Base-by-base conservation (phyloP, 768 basidiomycete species). In the Suillus plorans region DNA sequence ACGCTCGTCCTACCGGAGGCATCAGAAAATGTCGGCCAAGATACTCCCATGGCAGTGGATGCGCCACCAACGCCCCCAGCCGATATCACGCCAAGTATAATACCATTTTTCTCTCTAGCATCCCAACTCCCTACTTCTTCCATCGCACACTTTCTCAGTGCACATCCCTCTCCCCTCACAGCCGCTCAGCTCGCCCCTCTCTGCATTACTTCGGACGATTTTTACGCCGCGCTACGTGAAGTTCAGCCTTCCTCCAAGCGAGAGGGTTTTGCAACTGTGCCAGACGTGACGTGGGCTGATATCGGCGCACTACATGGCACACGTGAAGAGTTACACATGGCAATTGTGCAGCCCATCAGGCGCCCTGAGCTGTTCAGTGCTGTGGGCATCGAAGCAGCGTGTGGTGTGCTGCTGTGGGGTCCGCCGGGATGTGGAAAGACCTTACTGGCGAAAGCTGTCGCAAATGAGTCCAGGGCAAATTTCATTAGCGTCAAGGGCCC, bases 381-480 rank as follows among this genome's bases (percentile, higher is more conserved):
- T 12, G 91, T 98, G 1, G 97, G 97, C 7, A 95, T 99, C 67
- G 88, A 89, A 37, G 92, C 94, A 0, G 88, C 94, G 0, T 95
- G 94, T 72, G 97, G 97, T 0, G 97, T 99, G 3, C 79, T 99
- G 41, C 78, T 99, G n/a, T 99, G 97, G 97, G 97, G 97, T 37
- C 97, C 97, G 31, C 97, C 97, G 0, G 97, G 97, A 12, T 99
- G 97, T 73, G 97, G 97, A 5, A 99, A 99, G 79, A 99, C 97
- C 0, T 73, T 99, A 36, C 80, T 99, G n/a, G 97, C 97, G 0
- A 99, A 98, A 74, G 97, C 97, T 0, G 97, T 99, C 5, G 97
- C 97, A 10, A 98, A 95, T 74, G 97, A 98, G 79, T 92, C 90
- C 61, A 81, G 86, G 67, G 97, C 97, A 14, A 99, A 95, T 77